Conservation (phyloP, 495 filamentous ascomycete species). For the Penicillium bialowiezense region DNA sequence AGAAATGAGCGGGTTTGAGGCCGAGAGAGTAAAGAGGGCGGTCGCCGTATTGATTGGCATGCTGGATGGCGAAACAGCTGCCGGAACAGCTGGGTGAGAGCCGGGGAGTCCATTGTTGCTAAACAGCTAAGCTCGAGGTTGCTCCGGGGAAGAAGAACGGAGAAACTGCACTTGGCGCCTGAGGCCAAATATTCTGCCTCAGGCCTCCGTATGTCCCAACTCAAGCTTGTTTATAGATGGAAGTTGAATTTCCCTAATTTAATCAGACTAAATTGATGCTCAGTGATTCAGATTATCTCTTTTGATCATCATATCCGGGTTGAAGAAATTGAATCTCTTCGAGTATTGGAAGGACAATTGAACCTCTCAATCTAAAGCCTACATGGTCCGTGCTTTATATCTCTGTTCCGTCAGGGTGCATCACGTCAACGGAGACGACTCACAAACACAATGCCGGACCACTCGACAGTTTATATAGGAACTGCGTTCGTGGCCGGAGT, state of each 20-base stretch:
- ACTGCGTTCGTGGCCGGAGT: constrained; percentile 74
- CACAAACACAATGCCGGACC: constrained; percentile 23
- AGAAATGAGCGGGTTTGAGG: constrained; percentile 44
- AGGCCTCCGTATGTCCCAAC: neutral
- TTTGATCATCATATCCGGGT: too few species aligned
- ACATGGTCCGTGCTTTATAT: constrained; percentile 3
- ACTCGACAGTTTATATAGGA: constrained; percentile 48
- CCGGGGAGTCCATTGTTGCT: constrained; percentile 73
- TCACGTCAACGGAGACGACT: constrained; percentile 2
- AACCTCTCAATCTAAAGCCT: neutral
- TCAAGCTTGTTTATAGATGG: too few species aligned
- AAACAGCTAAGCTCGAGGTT: constrained; percentile 4
- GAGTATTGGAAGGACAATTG: neutral
- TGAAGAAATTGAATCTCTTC: too few species aligned
- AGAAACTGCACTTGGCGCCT: neutral
- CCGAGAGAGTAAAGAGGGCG: constrained; percentile 24
- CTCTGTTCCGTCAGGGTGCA: neutral
- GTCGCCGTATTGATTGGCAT: constrained; percentile 56
- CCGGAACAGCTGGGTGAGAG: constrained; percentile 74
- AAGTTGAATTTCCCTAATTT: too few species aligned
- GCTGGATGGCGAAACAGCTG: constrained; percentile 71
- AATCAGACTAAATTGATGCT: too few species aligned
- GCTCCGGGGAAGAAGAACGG: constrained; percentile 5
- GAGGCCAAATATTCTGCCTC: too few species aligned
- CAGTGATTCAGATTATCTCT: too few species aligned